A percentile compares a stretch with the other conserved stretches of the same genome.
These are phyloP conservation scores for Caloboletus inedulis DNA, from an alignment of 1,284 basidiomycete genomes.

Conservation along the genomic window DNA sequence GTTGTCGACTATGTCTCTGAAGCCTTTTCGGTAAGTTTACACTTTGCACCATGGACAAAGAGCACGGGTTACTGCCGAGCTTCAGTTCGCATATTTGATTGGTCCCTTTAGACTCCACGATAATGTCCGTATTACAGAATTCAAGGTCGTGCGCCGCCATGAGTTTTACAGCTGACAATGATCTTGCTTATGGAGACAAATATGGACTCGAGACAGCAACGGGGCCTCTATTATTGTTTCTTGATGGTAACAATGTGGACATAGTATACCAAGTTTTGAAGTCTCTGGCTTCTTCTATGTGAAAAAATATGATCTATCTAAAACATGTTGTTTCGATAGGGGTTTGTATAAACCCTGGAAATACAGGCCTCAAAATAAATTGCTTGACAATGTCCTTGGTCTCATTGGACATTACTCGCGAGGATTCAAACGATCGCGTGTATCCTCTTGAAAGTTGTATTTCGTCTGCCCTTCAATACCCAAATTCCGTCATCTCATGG, in stretches of 20 bases:
- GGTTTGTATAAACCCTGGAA: constrained; percentile 1
- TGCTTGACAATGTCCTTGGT: not conserved
- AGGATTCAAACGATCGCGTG: not conserved
- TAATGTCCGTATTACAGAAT: constrained; percentile 1
- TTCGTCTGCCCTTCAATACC: not conserved
- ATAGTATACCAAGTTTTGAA: not conserved
- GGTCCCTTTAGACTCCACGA: not conserved
- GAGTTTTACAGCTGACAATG: not conserved
- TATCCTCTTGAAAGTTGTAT: not conserved
- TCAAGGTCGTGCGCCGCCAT: not conserved
- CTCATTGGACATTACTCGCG: constrained; percentile 1
- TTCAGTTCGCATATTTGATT: not conserved
- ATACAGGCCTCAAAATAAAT: not conserved
- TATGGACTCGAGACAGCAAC: not conserved
- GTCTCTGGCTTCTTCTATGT: not conserved
- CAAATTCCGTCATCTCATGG: not conserved
- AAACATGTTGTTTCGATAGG: not conserved
- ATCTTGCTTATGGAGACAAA: not conserved
- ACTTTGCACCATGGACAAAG: not conserved
- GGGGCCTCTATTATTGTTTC: not conserved
- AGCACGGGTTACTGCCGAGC: not conserved
- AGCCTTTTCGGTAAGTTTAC: not conserved
- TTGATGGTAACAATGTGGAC: not conserved
- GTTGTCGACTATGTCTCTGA: not conserved
- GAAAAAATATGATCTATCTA: not conserved